These are phyloP conservation scores for Quercus mongolica DNA, from an alignment of 306 rosid species.

Conservation along the genomic window DNA sequence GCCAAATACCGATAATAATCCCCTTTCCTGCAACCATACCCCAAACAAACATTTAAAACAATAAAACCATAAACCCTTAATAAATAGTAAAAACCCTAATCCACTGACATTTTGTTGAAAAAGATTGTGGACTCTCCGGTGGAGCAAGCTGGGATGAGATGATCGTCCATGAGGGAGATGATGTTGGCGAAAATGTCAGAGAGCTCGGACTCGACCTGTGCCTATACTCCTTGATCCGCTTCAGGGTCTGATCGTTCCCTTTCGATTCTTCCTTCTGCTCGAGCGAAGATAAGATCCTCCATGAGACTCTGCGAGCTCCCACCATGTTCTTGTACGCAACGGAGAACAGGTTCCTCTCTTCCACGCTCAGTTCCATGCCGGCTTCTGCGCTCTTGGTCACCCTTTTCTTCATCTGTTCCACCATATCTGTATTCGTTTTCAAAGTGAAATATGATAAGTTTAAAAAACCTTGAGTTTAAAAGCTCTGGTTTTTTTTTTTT, in stretches of 20 bases:
- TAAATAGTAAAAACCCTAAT: background rate
- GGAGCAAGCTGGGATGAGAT: constrained; percentile 42
- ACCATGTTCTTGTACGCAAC: constrained; percentile 58
- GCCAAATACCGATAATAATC: constrained; percentile 52
- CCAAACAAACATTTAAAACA: background rate
- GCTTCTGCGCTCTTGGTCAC: constrained; percentile 23
- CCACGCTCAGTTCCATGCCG: constrained; percentile 49
- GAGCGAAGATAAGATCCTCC: constrained; percentile 58
- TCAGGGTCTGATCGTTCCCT: constrained; percentile 46
- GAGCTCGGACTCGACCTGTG: constrained; percentile 52
- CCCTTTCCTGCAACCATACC: constrained; percentile 45
- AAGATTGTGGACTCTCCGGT: constrained; percentile 47
- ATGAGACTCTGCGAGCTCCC: constrained; percentile 60
- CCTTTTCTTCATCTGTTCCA: constrained; percentile 54
- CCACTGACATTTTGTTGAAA: constrained; percentile 50
- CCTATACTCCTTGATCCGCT: constrained; percentile 46
- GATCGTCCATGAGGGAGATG: constrained; percentile 50
- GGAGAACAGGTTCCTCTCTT: constrained; percentile 54
- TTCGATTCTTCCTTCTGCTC: constrained; percentile 55
- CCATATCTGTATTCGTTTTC: constrained; percentile 42
- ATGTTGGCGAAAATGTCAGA: constrained; percentile 45
- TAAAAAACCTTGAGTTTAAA: too few species aligned
- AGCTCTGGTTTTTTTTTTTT: background rate
- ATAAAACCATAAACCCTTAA: too few species aligned
- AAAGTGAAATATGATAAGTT: too few species aligned